Percentiles rank a stretch among this genome's conserved stretches.
Conservation (phyloP, 2,329 filamentous ascomycete genomes). For the Cytospora leucostoma region DNA sequence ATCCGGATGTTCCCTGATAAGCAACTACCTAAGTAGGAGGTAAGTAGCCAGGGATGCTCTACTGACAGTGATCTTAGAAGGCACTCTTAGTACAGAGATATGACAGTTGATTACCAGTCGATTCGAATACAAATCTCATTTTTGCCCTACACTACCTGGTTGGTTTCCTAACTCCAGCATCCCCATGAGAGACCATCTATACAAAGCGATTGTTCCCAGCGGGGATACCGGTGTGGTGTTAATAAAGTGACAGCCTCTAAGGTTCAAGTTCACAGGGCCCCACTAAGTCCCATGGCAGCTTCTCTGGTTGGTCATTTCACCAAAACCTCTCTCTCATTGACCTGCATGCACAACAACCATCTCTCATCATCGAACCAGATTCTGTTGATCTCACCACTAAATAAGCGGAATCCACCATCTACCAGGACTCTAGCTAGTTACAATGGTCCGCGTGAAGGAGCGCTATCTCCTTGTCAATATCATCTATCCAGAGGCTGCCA, state of each 20-base stretch:
- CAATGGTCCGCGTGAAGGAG: conserved; percentile 95
- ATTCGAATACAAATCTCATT: background rate
- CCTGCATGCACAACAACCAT: background rate
- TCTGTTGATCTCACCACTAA: background rate
- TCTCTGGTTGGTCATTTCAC: conserved; percentile 8
- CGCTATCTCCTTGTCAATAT: conserved; percentile 95
- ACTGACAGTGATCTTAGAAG: too few species aligned
- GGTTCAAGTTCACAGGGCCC: conserved; percentile 5
- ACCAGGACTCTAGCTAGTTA: conserved; percentile 23
- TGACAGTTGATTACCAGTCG: background rate
- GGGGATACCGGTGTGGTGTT: conserved; percentile 10
- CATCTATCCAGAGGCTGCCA: conserved; percentile 70
- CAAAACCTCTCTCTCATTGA: conserved; percentile 13
- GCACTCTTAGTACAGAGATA: too few species aligned
- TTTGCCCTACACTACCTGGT: too few species aligned
- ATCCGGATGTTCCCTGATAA: background rate
- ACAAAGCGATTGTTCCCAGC: too few species aligned
- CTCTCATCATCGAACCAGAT: background rate
- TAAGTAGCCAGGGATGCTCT: background rate
- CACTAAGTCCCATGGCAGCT: conserved; percentile 6
- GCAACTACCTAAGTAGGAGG: background rate
- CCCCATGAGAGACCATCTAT: too few species aligned
- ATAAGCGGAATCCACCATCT: background rate
- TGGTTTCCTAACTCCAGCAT: too few species aligned
- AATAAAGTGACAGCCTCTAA: conserved; percentile 6